phyloP scores from a whole-genome alignment of 768 basidiomycete genomes.

The Trametopsis cervina region DNA sequence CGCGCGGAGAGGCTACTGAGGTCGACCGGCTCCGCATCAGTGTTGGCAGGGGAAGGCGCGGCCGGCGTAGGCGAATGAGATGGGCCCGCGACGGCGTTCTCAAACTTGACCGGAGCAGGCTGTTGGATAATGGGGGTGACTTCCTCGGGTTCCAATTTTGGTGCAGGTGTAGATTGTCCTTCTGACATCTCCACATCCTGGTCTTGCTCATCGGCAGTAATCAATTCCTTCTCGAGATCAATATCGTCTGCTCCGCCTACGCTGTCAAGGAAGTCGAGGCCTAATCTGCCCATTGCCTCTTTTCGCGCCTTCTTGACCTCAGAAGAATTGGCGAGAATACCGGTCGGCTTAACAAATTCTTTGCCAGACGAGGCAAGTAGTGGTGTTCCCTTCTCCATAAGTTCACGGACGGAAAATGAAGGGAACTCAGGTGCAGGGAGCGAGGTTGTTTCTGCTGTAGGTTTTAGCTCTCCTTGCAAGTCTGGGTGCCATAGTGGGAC shows the following conservation, averaged over 20 bases:
- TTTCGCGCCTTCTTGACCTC: slow-evolving; percentile 85
- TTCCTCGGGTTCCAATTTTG: slow-evolving; percentile 34
- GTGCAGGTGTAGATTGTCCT: background rate
- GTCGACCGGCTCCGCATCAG: slow-evolving; percentile 40
- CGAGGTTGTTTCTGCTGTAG: slow-evolving; percentile 21
- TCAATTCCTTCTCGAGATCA: slow-evolving; percentile 80
- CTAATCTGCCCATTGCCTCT: slow-evolving; percentile 83
- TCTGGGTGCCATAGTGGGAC: slow-evolving; percentile 76
- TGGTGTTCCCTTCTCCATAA: slow-evolving; percentile 69
- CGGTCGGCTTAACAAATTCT: slow-evolving; percentile 74
- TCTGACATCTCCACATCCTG: slow-evolving; percentile 23
- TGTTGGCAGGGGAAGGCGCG: slow-evolving; percentile 16
- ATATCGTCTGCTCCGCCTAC: slow-evolving; percentile 70
- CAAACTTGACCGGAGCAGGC: slow-evolving; percentile 17
- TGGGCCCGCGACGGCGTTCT: slow-evolving; percentile 30
- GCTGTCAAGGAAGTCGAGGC: slow-evolving; percentile 77
- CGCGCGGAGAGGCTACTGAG: slow-evolving; percentile 70
- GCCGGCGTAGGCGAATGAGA: slow-evolving; percentile 40
- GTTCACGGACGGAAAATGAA: slow-evolving; percentile 67
- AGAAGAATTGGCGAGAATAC: slow-evolving; percentile 62
- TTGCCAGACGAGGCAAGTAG: slow-evolving; percentile 91
- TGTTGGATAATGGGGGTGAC: slow-evolving; percentile 18
- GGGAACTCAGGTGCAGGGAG: slow-evolving; percentile 53
- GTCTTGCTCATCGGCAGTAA: slow-evolving; percentile 46
- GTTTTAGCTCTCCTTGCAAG: slow-evolving; percentile 26